These are phyloP conservation scores for Ascochyta clinopodiicola DNA, from an alignment of 2,329 filamentous ascomycete genomes.

Conservation along the genomic window DNA sequence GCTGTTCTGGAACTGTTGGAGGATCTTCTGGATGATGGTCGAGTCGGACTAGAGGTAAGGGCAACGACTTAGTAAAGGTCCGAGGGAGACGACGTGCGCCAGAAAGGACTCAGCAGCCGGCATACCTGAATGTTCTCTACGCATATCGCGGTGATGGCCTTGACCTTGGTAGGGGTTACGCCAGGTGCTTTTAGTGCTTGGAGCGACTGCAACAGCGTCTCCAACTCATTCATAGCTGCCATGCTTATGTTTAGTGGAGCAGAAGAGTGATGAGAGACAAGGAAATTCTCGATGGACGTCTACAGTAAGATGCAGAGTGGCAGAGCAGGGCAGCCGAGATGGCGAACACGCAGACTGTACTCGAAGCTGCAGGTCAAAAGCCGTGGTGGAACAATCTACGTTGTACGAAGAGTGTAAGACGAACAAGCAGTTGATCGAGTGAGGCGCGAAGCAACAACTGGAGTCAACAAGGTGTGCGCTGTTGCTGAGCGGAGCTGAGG, in stretches of 20 bases:
- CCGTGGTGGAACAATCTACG: constrained; percentile 35
- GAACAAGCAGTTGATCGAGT: constrained; percentile 30
- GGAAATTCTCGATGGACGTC: constrained; percentile 17
- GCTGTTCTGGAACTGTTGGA: constrained; percentile 95
- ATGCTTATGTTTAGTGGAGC: constrained; percentile 46
- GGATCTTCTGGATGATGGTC: constrained; percentile 93
- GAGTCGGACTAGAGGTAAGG: constrained; percentile 77
- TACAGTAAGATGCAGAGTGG: constrained; percentile 19
- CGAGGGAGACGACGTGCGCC: constrained; percentile 14
- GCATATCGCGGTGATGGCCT: constrained; percentile 84
- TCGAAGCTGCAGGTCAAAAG: constrained; percentile 34
- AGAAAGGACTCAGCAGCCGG: constrained; percentile 20
- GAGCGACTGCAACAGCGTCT: constrained; percentile 89
- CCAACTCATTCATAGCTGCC: constrained; percentile 88
- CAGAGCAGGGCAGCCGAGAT: constrained; percentile 4
- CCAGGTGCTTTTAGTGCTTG: constrained; percentile 89
- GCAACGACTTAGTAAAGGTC: constrained; percentile 34
- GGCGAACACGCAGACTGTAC: constrained; percentile 27
- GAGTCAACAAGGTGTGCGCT: constrained; percentile 25
- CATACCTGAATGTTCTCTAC: constrained; percentile 60
- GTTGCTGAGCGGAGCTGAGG: constrained; percentile 30
- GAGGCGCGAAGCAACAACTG: constrained; percentile 27
- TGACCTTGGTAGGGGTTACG: constrained; percentile 91
- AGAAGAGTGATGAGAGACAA: constrained; percentile 28
- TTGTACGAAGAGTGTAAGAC: constrained; percentile 33